Base-by-base conservation (phyloP, 2,329 filamentous ascomycete genomes). In the Scedosporium boydii region DNA sequence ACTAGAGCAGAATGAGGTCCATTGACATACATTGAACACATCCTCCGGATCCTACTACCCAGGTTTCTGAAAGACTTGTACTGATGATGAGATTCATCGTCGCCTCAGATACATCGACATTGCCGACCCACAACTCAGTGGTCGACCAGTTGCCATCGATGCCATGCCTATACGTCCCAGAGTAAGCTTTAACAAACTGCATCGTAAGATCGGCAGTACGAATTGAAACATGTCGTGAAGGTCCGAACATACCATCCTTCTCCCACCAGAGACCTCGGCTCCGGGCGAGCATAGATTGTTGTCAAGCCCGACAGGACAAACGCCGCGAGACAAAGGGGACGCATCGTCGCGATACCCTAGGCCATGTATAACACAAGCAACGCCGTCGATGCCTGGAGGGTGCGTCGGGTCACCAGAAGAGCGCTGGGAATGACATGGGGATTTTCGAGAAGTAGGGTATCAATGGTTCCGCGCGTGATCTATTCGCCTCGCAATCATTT, bases 101-200 rank as follows among this genome's bases (percentile, higher is more conserved):
- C 6, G 68, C 68, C 9, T 72, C 67, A 21, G 75, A 72, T 63
- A 72, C 70, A 2, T 66, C 62, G 14, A 70, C 68, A 6, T 74
- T 76, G 59, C 85, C 86, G 21, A 82, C 78, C 67, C 76, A 82
- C 64, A 92, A 77, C 12, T 77, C 78, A 66, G 90, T 84, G 6
- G 87, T 84, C 16, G 88, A 91, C 89, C 89, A 93, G 65, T 80
- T 80, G 9, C 88, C 88, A 70, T 90, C 87, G 66, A 82, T 79
- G 58, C 86, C 86, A 65, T 83, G 80, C 84, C 83, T 86, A 23
- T n/a, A 21, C n/a, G 10, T n/a, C 21, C 38, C 29, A 62, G 46
- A 59, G 42, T 21, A 63, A 42, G 26, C 23, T 12, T 58, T 41
- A 41, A 27, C 27, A 58, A 23, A 56, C 14, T 14, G 21, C 51